These are phyloP conservation scores for Entomortierella parvispora DNA, from an alignment of 192 early-diverging fungal genomes.

Conservation along the genomic window DNA sequence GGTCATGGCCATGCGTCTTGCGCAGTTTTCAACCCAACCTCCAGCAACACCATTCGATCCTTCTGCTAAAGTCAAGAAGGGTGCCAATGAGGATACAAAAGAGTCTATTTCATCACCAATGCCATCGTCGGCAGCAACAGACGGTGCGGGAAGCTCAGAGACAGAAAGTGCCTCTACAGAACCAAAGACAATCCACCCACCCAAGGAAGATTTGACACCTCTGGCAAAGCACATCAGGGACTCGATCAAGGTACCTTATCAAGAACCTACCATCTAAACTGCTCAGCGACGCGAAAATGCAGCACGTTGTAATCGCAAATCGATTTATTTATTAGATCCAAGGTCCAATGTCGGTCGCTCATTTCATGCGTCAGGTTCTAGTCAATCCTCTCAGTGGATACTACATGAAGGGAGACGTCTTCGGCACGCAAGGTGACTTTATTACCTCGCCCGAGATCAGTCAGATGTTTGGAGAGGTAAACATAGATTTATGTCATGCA, in stretches of 20 bases:
- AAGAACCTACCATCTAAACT: too few species aligned
- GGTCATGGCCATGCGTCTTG: too few species aligned
- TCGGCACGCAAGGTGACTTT: slow-evolving; percentile 94
- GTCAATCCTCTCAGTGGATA: slow-evolving; percentile 92
- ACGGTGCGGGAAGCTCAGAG: not conserved
- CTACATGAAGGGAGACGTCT: slow-evolving; percentile 92
- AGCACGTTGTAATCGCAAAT: too few species aligned
- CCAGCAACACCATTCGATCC: too few species aligned
- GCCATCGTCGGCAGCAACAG: not conserved
- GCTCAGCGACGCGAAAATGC: too few species aligned
- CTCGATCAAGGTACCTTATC: slow-evolving; percentile 59
- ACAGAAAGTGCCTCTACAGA: not conserved
- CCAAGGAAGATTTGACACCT: slow-evolving; percentile 64
- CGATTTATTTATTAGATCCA: slow-evolving; percentile 52
- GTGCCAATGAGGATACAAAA: too few species aligned
- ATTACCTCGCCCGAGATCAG: slow-evolving; percentile 96
- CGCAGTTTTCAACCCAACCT: too few species aligned
- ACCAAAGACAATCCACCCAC: slow-evolving; percentile 13
- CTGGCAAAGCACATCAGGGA: slow-evolving; percentile 69
- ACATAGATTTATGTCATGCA: too few species aligned
- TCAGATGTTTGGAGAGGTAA: slow-evolving; percentile 97
- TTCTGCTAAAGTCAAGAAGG: too few species aligned
- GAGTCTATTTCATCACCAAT: not conserved
- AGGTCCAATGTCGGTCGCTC: slow-evolving; percentile 80
- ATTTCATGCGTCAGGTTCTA: slow-evolving; percentile 90